These are phyloP conservation scores for Penicillium sp. DNA, from an alignment of 2,329 filamentous ascomycete species.

Conservation along the genomic window DNA sequence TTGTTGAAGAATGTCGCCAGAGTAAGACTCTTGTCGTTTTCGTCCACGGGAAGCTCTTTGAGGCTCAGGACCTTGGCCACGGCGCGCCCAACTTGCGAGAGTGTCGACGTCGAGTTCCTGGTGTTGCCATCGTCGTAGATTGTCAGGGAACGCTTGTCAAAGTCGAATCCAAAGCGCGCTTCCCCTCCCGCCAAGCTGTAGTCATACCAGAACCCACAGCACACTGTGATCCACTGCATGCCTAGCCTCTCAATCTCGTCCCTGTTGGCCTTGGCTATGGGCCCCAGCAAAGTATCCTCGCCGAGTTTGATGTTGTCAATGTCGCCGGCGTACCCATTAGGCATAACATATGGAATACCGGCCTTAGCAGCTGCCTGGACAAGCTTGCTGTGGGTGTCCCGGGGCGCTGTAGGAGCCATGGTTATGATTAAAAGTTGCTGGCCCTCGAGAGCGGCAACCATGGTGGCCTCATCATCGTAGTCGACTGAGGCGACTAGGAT, in stretches of 20 bases:
- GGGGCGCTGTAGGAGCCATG: slow-evolving; percentile 46
- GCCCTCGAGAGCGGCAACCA: slow-evolving; percentile 53
- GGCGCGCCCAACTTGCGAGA: slow-evolving; percentile 56
- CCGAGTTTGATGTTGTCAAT: slow-evolving; percentile 30
- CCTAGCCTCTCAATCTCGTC: slow-evolving; percentile 44
- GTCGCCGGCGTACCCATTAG: slow-evolving; percentile 48
- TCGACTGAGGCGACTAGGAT: slow-evolving; percentile 47
- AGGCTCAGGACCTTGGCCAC: slow-evolving; percentile 55
- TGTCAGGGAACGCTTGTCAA: slow-evolving; percentile 44
- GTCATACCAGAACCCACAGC: slow-evolving; percentile 57
- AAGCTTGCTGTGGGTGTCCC: slow-evolving; percentile 51
- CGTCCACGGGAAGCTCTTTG: slow-evolving; percentile 42
- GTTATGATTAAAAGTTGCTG: slow-evolving; percentile 63
- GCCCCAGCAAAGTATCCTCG: slow-evolving; percentile 40
- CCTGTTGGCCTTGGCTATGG: slow-evolving; percentile 22
- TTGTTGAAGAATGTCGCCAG: slow-evolving; percentile 52
- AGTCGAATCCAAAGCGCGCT: slow-evolving; percentile 52
- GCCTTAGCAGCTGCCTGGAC: slow-evolving; percentile 58
- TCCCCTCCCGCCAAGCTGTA: slow-evolving; percentile 46
- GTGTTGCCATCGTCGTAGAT: slow-evolving; percentile 38
- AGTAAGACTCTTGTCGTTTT: slow-evolving; percentile 37
- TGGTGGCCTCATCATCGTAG: slow-evolving; percentile 49
- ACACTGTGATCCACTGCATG: slow-evolving; percentile 48
- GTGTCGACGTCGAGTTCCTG: slow-evolving; percentile 52
- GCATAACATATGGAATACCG: slow-evolving; percentile 57